Base-by-base conservation (phyloP, 305 asterid genomes). In the Fraxinus nigra region DNA sequence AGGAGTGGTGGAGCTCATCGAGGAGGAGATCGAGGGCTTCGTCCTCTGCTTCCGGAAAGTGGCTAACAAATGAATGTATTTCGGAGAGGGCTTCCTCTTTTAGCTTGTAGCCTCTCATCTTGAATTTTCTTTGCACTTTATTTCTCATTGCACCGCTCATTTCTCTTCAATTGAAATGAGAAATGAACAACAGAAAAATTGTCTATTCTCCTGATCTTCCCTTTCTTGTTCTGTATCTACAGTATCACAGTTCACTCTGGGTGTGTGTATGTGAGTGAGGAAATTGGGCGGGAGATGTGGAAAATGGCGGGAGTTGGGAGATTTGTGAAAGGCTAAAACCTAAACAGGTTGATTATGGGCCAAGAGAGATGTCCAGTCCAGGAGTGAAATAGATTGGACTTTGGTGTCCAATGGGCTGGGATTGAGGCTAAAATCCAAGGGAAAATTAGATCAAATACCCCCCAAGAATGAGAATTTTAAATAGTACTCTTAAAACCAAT, bases 101-200 rank as follows among this genome's bases (percentile, higher is more conserved):
- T 48, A 96, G 90, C 4, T 94, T 89, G 86, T 93, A 96, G 18
- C 99, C 99, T 82, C 98, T 88, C 93, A 90, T 94, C 74, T 90
- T 94, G 95, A 94, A 94, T 78, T 89, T 94, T 87, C 92, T 90
- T 35, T 94, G 99, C 54, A 91, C 95, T 83, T 89, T 93, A 73
- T 92, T 94, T 40, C 98, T 88, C 85, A 92, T 80, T 69, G 33
- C 82, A 4, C 83, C 73, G 76, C 85, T 90, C 91, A 70, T 24
- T 24, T 24, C 0, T 24, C 26, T n/a, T n/a, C 16, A 13, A 38
- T 16, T 10, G 35, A 10, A 69, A 69, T 30, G 40, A 34, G 28
- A 34, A 35, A 35, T 73, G 51, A 32, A 16, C 7, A 40, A 18
- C 8, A 5, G 30, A 54, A 61, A 59, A 59, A 4, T 1, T 2